Evolutionary conservation across 768 basidiomycete genomes (phyloP).

Genomic region (Goffeauzyma gilvescens): DNA sequence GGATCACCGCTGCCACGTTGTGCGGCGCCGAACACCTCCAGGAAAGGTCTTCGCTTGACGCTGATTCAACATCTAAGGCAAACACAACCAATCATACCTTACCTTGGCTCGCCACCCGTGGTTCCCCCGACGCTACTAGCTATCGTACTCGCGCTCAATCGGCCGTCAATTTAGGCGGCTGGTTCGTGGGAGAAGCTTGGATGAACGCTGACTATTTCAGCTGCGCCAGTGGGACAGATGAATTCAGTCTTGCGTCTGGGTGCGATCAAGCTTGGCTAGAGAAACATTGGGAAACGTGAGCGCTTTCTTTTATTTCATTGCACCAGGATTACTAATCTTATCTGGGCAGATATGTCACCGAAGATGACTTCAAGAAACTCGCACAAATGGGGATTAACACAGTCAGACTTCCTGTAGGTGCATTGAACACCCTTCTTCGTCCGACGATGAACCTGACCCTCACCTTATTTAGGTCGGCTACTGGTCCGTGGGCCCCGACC

Average conservation of each 20-base stretch:
- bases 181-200: slow-evolving; percentile 59
- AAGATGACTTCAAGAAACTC: slow-evolving; percentile 23
- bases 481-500: slow-evolving; percentile 15
- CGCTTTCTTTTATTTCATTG: neutral
- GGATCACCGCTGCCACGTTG: too few species aligned
- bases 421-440: slow-evolving; percentile 1
- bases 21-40: too few species aligned
- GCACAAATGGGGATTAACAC: slow-evolving; percentile 23
- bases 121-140: too few species aligned
- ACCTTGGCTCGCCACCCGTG: too few species aligned
- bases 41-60: too few species aligned
- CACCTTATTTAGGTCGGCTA: slow-evolving; percentile 14
- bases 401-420: slow-evolving; percentile 24
- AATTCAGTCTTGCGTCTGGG: slow-evolving; percentile 39
- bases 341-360: slow-evolving; percentile 23
- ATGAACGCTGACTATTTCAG: slow-evolving; percentile 50
- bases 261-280: slow-evolving; percentile 29
- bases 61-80: too few species aligned
- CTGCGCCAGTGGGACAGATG: slow-evolving; percentile 39
- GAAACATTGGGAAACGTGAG: slow-evolving; percentile 19
- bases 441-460: neutral
- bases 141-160: slow-evolving; percentile 48
- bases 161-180: slow-evolving; percentile 48
- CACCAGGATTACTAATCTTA: neutral
- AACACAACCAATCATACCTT: too few species aligned